Evolutionary conservation across 306 rosid genomes (phyloP), one percentile per base, ranked within the genome.

Genomic region (Quercus engelmannii): DNA sequence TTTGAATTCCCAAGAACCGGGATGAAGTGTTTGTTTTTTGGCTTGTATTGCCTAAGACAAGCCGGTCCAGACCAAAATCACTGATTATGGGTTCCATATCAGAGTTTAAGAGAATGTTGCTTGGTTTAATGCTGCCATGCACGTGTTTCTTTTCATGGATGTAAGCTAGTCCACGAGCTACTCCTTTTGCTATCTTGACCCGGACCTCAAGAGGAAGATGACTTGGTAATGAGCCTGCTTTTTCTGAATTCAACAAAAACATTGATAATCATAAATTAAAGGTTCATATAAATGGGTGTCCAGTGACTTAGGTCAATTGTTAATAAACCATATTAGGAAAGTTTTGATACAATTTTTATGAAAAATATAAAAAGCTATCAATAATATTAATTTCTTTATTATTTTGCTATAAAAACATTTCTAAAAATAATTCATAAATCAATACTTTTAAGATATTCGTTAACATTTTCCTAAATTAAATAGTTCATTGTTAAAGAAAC

Each of bases 111-210:
- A 93, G 86, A 20, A 95, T 89, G 85, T 92, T 95, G 83, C 87
- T 86, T 1, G 99, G 96, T 83, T 89, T 95, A 25, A 92, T 74
- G 73, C 84, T 88, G 78, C 91, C 98, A 75, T 95, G 99, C 61
- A 95, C 93, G 43, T 91, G 91, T 57, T 93, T 92, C 92, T 90
- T 95, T 63, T 89, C 99, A 30, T 95, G 99, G 80, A 95, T 83
- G 86, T 86, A 93, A 5, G 85, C 89, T 18, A 95, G 84, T 12
- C 94, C 98, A 64, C 85, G 79, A 0, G 99, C 98, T 10, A 90
- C 80, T 59, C 98, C 99, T 82, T 87, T 90, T 13, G 91, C 94
- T 76, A 95, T 88, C 90, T 85, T 91, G 74, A 95, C 55, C 83
- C 99, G 80, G 65, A 55, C 18, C 57, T 90, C 91, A 5, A 93